Conservation (phyloP, 176 grass and related monocot genomes). For the Phoenix roebelenii region DNA sequence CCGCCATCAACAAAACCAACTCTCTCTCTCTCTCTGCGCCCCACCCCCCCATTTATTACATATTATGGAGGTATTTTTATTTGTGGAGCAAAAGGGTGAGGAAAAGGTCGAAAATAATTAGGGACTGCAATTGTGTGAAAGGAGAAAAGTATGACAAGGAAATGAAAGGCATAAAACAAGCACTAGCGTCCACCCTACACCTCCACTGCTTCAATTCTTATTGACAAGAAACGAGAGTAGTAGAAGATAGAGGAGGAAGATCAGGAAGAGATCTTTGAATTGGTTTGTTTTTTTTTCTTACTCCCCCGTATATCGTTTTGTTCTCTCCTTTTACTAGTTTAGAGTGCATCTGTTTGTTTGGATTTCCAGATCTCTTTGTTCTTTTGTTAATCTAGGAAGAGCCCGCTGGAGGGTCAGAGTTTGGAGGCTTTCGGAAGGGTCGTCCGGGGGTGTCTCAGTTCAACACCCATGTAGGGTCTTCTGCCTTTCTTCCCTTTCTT, state of each 20-base stretch:
- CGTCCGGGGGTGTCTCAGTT: conserved; percentile 44
- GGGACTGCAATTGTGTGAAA: not conserved
- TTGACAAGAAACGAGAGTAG: not conserved
- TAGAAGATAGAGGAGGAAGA: not conserved
- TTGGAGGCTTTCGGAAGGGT: conserved; percentile 43
- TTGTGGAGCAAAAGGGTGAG: not conserved
- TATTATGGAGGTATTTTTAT: conserved; percentile 22
- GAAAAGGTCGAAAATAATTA: not conserved
- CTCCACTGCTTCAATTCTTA: not conserved
- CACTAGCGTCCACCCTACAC: conserved; percentile 32
- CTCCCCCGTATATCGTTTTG: not conserved
- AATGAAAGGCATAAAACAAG: not conserved
- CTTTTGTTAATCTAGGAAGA: not conserved
- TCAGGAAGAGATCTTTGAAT: conserved; percentile 10
- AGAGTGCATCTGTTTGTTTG: conserved; percentile 6
- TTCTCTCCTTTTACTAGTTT: not conserved
- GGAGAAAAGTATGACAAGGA: not conserved
- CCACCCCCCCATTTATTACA: conserved; percentile 30
- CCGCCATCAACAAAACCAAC: not conserved
- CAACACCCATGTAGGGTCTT: conserved; percentile 31
- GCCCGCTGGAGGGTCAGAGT: conserved; percentile 33
- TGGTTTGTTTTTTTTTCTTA: conserved; percentile 54
- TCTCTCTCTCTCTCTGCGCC: not conserved
- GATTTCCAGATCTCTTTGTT: not conserved
- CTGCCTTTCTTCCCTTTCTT: conserved; percentile 26